A percentile compares a stretch with the other conserved stretches of the same genome.
phyloP scores from a whole-genome alignment of 345 rosid species.

The Physaria fendleri region DNA sequence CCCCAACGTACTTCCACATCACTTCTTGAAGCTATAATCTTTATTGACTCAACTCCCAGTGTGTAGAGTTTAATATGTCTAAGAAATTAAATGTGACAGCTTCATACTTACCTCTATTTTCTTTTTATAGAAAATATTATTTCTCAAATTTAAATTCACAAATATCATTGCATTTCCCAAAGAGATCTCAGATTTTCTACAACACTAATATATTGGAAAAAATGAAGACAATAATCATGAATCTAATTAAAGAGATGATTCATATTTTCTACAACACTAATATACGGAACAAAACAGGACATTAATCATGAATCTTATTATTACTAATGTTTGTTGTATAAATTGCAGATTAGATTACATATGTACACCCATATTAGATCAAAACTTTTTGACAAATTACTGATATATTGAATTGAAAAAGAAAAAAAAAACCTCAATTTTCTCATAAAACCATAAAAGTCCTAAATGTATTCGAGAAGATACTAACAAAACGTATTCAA shows the following conservation, averaged over 20 bases:
- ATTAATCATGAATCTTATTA: not conserved
- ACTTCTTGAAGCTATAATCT: no score
- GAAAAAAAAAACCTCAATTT: no score
- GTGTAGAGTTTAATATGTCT: constrained; percentile 18
- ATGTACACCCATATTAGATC: not conserved
- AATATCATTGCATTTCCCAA: constrained; percentile 1
- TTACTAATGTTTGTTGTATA: not conserved
- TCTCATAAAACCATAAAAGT: not conserved
- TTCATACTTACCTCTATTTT: not conserved
- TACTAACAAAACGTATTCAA: not conserved
- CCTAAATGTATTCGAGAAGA: not conserved
- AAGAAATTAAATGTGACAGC: constrained; percentile 13
- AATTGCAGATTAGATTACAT: not conserved
- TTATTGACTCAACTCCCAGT: constrained; percentile 13
- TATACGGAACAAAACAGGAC: not conserved
- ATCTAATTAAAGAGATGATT: not conserved
- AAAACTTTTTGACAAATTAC: not conserved
- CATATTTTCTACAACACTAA: not conserved
- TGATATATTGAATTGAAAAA: not conserved
- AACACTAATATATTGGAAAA: not conserved
- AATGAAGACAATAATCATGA: not conserved
- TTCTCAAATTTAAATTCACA: not conserved
- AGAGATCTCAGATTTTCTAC: not conserved
- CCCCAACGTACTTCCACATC: no score
- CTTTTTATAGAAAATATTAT: not conserved